Evolutionary conservation across 2,329 filamentous ascomycete species (phyloP), one percentile per base, ranked within the genome.

Genomic region (Leptographium flavum): DNA sequence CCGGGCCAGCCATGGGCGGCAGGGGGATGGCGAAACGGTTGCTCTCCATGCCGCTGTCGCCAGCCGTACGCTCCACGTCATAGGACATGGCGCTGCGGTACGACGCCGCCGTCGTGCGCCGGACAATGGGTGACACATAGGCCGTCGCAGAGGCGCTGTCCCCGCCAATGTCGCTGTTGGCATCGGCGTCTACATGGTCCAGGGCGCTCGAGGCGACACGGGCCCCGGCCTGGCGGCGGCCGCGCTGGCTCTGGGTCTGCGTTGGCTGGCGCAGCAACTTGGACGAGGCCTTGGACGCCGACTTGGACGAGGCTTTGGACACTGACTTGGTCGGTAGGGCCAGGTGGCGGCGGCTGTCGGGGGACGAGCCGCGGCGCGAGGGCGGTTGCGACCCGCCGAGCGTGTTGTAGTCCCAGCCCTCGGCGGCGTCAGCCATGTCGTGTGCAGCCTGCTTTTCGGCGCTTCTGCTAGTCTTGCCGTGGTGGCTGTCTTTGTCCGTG

Each of bases 141-240:
- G 11, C 14, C 9, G n/a, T 33, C 31, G 31, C 14, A 3, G 31
- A 15, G 31, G n/a, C 14, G 10, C 11, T 6, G n/a, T 6, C 31
- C 7, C 9, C 31, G 31, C 3, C 31, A n/a, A 6, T 56, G 17
- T 52, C 54, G 49, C 42, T 50, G 47, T 39, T 55, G 43, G 56
- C 47, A 53, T 56, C 42, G 8, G 56, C 28, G 2, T 57, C 56
- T 28, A 28, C 27, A 28, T 28, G 27, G 27, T 28, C 27, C 27
- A 28, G 8, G 27, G 3, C 5, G 27, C n/a, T 28, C 27, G 27
- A 28, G 27, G 27, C 6, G 19, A 21, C 35, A 1, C 59, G 62
- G 39, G 73, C 68, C 45, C 70, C 70, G 9, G 68, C 66, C 55
- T 63, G 67, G 52, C 70, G 66, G 30, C 69, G 67, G 33, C 70